phyloP scores from a whole-genome alignment of 352 stramenopile genomes.

The Phytophthora parvispora region DNA sequence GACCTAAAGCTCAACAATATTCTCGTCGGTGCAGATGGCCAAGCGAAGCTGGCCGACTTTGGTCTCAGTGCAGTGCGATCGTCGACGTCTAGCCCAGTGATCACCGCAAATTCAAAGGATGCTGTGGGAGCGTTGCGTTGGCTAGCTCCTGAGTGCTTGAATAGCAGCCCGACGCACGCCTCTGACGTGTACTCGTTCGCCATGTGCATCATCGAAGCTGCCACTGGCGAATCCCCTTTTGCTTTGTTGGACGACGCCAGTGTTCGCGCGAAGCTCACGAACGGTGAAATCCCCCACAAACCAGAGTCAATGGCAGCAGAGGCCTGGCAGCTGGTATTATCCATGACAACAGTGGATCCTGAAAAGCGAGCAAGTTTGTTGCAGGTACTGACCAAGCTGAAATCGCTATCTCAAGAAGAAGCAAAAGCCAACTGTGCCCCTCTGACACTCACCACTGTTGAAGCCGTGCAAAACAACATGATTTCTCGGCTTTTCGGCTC shows the following conservation, averaged over 20 bases:
- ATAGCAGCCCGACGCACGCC: slow-evolving; percentile 20
- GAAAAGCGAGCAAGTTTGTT: slow-evolving; percentile 8
- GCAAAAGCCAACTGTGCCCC: no score
- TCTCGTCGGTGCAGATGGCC: background rate
- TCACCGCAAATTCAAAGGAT: no score
- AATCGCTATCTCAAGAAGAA: no score
- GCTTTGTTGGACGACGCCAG: slow-evolving; percentile 16
- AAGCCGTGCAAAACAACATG: no score
- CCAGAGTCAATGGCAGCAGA: slow-evolving; percentile 14
- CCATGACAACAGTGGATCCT: slow-evolving; percentile 25
- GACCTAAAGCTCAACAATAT: slow-evolving; percentile 14
- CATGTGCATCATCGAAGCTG: slow-evolving; percentile 43
- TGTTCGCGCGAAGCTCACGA: slow-evolving; percentile 10
- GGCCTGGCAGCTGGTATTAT: slow-evolving; percentile 24
- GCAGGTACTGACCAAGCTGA: background rate
- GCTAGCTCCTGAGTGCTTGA: slow-evolving; percentile 49
- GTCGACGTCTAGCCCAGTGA: no score
- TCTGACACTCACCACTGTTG: no score
- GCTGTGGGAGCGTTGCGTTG: slow-evolving; percentile 21
- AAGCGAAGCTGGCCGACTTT: slow-evolving; percentile 13
- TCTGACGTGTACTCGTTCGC: slow-evolving; percentile 49
- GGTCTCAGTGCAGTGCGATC: slow-evolving; percentile 9
- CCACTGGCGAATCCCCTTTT: slow-evolving; percentile 32
- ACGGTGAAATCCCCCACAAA: slow-evolving; percentile 19
- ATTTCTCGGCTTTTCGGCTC: no score